These are phyloP conservation scores for Suillus subluteus DNA, from an alignment of 768 basidiomycete species.

Conservation along the genomic window DNA sequence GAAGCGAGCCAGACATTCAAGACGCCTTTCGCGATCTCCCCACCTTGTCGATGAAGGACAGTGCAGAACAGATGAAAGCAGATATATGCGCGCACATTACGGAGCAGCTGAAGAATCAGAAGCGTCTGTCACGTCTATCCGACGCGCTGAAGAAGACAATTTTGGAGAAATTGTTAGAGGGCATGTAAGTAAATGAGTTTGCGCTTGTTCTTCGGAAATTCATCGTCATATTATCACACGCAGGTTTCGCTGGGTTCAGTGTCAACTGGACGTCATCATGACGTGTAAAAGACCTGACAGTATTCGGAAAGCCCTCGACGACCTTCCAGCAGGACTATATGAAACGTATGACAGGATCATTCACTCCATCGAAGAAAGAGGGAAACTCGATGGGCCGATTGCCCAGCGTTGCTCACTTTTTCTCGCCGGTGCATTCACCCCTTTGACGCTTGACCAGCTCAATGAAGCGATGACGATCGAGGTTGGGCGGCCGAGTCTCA, in stretches of 20 bases:
- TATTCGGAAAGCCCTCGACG: conserved; percentile 14
- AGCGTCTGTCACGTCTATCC: too few species aligned
- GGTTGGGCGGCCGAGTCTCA: background rate
- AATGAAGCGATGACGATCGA: conserved; percentile 8
- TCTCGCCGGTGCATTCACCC: background rate
- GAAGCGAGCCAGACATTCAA: too few species aligned
- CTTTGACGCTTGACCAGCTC: conserved; percentile 5
- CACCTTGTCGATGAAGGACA: too few species aligned
- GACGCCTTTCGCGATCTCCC: too few species aligned
- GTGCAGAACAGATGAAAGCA: too few species aligned
- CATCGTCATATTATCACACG: background rate
- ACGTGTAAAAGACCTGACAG: background rate
- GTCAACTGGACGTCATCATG: conserved; percentile 5
- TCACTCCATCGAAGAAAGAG: too few species aligned
- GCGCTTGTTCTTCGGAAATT: background rate
- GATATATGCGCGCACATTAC: too few species aligned
- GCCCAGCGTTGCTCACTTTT: background rate
- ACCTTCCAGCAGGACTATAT: conserved; percentile 22
- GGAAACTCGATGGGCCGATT: too few species aligned
- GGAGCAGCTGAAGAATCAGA: too few species aligned
- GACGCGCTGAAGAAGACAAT: too few species aligned
- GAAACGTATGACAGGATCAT: conserved; percentile 27
- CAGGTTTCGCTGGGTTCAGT: conserved; percentile 8
- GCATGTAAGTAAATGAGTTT: too few species aligned
- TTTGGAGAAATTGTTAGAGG: too few species aligned